Evolutionary conservation across 1,284 basidiomycete genomes (phyloP).

Genomic region (Marasmius oreades): DNA sequence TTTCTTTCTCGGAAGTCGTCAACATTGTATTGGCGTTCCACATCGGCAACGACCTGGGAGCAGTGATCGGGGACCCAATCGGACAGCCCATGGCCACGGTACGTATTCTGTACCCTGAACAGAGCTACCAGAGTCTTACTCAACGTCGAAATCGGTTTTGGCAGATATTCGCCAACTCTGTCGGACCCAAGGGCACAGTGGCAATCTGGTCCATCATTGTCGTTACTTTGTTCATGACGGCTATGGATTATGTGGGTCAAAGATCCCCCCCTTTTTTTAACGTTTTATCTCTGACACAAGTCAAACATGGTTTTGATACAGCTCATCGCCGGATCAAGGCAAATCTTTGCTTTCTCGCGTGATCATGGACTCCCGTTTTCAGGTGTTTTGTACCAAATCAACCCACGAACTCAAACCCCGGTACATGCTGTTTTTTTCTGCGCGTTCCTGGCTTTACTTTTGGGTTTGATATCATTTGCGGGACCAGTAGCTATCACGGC

Average conservation of each 20-base stretch:
- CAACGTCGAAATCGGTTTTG: no score
- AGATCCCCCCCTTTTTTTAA: no score
- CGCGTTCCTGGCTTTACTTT: slow-evolving; percentile 45
- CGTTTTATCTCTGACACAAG: not conserved
- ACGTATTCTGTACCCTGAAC: not conserved
- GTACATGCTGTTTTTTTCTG: no score
- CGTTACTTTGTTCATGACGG: no score
- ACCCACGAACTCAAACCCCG: no score
- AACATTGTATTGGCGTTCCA: slow-evolving; percentile 59
- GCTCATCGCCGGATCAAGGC: slow-evolving; percentile 39
- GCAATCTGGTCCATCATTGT: no score
- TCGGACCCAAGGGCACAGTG: slow-evolving; percentile 28
- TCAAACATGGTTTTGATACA: slow-evolving; percentile 28
- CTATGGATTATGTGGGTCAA: slow-evolving; percentile 23
- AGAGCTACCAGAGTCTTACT: no score
- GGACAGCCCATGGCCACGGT: slow-evolving; percentile 51
- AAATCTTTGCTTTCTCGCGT: slow-evolving; percentile 55
- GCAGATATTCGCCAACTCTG: slow-evolving; percentile 31
- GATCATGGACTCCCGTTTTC: slow-evolving; percentile 48
- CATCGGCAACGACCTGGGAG: slow-evolving; percentile 48
- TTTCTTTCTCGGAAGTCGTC: no score
- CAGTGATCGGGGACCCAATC: slow-evolving; percentile 51
- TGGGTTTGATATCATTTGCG: slow-evolving; percentile 45
- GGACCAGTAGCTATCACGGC: slow-evolving; percentile 45
- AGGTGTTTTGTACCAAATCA: slow-evolving; percentile 48